phyloP scores from a whole-genome alignment of 176 grass and related monocot genomes.

The Chloris gayana region DNA sequence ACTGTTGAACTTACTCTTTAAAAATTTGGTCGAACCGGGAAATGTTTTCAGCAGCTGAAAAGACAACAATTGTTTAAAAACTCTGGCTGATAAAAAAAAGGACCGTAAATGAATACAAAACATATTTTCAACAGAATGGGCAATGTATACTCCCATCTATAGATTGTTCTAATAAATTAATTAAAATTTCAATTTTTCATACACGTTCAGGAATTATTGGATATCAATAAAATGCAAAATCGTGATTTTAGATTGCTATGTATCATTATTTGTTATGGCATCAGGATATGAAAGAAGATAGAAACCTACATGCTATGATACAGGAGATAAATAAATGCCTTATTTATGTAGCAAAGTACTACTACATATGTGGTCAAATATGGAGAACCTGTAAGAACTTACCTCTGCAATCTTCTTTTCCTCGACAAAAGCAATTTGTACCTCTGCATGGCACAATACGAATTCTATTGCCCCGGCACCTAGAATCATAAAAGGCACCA shows the following conservation, averaged over 20 bases:
- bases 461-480: constrained; percentile 92
- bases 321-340: background rate
- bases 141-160: constrained; percentile 7
- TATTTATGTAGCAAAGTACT: background rate
- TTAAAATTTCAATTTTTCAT: background rate
- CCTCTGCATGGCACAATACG: constrained; percentile 89
- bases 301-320: background rate
- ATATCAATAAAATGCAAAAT: background rate
- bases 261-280: background rate
- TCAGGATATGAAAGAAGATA: background rate
- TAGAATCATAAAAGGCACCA: constrained; percentile 28
- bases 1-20: constrained; percentile 76
- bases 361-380: no score
- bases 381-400: no score
- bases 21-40: constrained; percentile 54
- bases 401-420: constrained; percentile 97
- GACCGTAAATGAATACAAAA: background rate
- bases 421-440: constrained; percentile 87
- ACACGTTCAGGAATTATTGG: background rate
- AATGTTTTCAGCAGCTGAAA: constrained; percentile 88
- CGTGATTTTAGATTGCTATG: constrained; percentile 3
- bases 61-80: constrained; percentile 24
- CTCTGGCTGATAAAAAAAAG: background rate
- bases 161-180: constrained; percentile 32
- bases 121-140: background rate